Percentiles rank a stretch among this genome's conserved stretches.
These are phyloP conservation scores for Mycena capillaripes DNA, from an alignment of 768 basidiomycete genomes.

Conservation along the genomic window DNA sequence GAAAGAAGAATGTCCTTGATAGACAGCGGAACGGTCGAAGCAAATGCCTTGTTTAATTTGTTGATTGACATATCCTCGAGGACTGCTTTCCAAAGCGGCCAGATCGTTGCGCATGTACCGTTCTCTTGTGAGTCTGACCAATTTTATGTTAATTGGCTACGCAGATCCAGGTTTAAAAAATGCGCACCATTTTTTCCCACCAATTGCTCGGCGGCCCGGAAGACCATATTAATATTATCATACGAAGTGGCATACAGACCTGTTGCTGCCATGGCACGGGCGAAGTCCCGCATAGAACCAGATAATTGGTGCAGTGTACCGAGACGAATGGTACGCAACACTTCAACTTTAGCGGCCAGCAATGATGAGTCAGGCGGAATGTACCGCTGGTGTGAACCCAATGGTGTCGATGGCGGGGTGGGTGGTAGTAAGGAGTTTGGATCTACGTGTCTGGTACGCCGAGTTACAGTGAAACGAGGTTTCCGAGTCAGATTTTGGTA, in stretches of 20 bases:
- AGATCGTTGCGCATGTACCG: slow-evolving; percentile 53
- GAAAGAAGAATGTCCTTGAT: slow-evolving; percentile 46
- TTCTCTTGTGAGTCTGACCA: slow-evolving; percentile 39
- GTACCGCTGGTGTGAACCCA: neutral
- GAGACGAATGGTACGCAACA: neutral
- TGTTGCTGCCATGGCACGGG: neutral
- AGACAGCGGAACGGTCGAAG: slow-evolving; percentile 40
- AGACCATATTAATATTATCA: neutral
- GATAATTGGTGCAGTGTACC: neutral
- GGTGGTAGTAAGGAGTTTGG: neutral
- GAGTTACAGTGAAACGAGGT: neutral
- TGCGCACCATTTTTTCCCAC: neutral
- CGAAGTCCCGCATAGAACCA: neutral
- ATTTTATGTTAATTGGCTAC: too few species aligned
- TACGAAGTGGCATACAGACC: neutral
- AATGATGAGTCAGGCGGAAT: neutral
- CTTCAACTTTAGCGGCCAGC: neutral
- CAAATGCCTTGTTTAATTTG: slow-evolving; percentile 38
- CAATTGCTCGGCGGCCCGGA: neutral
- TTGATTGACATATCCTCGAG: slow-evolving; percentile 42
- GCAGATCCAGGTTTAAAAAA: neutral
- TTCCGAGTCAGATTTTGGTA: neutral
- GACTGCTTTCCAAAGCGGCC: slow-evolving; percentile 42
- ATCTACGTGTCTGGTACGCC: neutral
- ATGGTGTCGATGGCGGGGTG: neutral